Percentiles rank a stretch among this genome's conserved stretches.
Conservation (phyloP, 164 flowering plant species). For the Tinospora cordifolia region DNA sequence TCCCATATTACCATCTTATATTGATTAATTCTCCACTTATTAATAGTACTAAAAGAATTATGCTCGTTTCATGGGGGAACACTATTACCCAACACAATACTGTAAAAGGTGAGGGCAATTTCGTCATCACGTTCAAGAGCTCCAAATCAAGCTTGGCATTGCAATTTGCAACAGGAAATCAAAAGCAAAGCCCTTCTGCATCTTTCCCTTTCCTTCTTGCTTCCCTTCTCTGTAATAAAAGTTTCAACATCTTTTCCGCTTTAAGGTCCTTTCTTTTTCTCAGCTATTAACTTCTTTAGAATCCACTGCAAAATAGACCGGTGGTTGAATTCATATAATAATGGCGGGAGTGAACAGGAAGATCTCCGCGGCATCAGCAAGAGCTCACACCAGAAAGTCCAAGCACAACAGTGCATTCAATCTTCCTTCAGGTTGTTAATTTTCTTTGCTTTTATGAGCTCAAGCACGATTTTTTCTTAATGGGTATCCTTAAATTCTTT, state of each 20-base stretch:
- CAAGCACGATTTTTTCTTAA: not conserved
- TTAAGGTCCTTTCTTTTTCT: not conserved
- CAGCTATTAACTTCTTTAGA: not conserved
- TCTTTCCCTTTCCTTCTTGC: not conserved
- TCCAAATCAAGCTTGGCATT: not conserved
- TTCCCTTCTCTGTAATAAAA: not conserved
- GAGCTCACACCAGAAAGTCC: constrained; percentile 51
- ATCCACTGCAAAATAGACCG: not conserved
- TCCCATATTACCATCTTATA: no score
- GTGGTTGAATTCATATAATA: not conserved
- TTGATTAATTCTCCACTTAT: no score
- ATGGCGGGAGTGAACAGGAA: constrained; percentile 44
- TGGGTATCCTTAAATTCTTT: constrained; percentile 3
- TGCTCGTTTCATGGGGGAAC: no score
- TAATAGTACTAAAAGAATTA: no score
- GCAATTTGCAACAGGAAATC: no score
- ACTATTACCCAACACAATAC: no score
- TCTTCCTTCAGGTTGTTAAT: constrained; percentile 10
- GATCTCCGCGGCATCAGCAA: constrained; percentile 60
- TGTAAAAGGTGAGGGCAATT: not conserved
- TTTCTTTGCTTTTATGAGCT: not conserved
- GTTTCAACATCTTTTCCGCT: not conserved
- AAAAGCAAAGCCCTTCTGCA: not conserved
- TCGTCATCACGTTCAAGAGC: not conserved
- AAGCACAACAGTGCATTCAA: constrained; percentile 28